A percentile compares a stretch with the other conserved stretches of the same genome.
Conservation (phyloP, 2,329 filamentous ascomycete species). For the Ustulina deusta region DNA sequence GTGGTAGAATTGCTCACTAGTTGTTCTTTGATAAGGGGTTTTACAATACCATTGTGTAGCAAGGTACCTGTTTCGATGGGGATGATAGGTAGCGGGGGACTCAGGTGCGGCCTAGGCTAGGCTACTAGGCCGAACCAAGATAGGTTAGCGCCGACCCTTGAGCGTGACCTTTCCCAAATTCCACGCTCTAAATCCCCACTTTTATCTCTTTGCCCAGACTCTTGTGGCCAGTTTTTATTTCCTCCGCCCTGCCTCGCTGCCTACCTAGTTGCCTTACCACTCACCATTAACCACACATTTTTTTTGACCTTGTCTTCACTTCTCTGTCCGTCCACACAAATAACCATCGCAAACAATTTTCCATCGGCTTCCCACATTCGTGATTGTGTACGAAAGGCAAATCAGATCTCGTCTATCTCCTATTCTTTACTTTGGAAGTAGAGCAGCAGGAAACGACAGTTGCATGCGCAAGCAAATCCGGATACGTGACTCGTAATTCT, state of each 20-base stretch:
- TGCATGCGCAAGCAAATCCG: conserved; percentile 29
- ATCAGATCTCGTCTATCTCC: not conserved
- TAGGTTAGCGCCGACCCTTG: not conserved
- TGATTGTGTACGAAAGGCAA: conserved; percentile 35
- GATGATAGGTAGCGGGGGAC: too few relatives aligned
- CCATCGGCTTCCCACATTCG: conserved; percentile 22
- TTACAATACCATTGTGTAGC: too few relatives aligned
- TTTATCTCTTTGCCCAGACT: conserved; percentile 8
- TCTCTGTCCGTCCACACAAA: conserved; percentile 21
- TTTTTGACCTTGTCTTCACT: not conserved
- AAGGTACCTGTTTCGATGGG: too few relatives aligned
- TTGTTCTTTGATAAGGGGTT: too few relatives aligned
- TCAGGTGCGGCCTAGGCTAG: not conserved
- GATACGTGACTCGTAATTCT: conserved; percentile 40
- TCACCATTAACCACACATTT: not conserved
- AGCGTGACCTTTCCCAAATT: not conserved
- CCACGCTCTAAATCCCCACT: conserved; percentile 8
- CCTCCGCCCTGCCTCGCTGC: conserved; percentile 23
- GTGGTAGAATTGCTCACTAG: too few relatives aligned
- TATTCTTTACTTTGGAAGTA: conserved; percentile 23
- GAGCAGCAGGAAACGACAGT: conserved; percentile 27
- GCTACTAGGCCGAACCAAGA: not conserved
- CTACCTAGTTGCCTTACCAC: not conserved
- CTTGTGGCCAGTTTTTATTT: conserved; percentile 35
- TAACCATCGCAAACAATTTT: conserved; percentile 28